These are phyloP conservation scores for Thelonectria blattea DNA, from an alignment of 2,329 filamentous ascomycete genomes.

Conservation along the genomic window DNA sequence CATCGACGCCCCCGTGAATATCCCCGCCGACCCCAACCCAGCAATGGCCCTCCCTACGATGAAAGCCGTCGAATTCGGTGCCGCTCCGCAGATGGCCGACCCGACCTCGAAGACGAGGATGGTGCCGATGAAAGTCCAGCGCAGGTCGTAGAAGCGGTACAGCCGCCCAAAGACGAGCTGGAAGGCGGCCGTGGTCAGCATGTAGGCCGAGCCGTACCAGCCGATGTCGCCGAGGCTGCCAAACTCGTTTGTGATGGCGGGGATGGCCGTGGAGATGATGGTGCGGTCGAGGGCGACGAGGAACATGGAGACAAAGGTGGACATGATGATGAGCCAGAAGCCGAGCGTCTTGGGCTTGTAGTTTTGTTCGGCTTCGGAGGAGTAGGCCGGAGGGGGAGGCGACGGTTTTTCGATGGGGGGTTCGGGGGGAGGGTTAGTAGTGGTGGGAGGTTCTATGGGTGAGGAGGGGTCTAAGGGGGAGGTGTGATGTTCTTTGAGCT, in stretches of 20 bases:
- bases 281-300: constrained; percentile 63
- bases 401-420: constrained; percentile 26
- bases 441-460: background rate
- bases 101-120: constrained; percentile 62
- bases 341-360: constrained; percentile 59
- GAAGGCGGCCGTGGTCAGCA: constrained; percentile 63
- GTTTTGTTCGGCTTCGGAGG: constrained; percentile 46
- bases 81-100: constrained; percentile 60
- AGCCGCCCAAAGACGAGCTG: constrained; percentile 61
- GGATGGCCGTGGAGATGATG: constrained; percentile 62
- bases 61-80: constrained; percentile 59
- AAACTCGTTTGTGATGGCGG: constrained; percentile 63
- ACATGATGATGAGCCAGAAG: constrained; percentile 62
- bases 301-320: constrained; percentile 61
- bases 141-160: constrained; percentile 60
- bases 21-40: constrained; percentile 61
- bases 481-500: background rate
- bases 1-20: constrained; percentile 63
- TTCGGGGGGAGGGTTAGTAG: constrained; percentile 13
- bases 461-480: background rate
- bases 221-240: constrained; percentile 65
- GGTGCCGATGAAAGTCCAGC: constrained; percentile 53
- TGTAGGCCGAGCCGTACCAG: constrained; percentile 68
- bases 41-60: constrained; percentile 64
- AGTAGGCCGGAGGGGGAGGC: constrained; percentile 25